These are phyloP conservation scores for Hericium alpestre DNA, from an alignment of 768 basidiomycete species.

Conservation along the genomic window DNA sequence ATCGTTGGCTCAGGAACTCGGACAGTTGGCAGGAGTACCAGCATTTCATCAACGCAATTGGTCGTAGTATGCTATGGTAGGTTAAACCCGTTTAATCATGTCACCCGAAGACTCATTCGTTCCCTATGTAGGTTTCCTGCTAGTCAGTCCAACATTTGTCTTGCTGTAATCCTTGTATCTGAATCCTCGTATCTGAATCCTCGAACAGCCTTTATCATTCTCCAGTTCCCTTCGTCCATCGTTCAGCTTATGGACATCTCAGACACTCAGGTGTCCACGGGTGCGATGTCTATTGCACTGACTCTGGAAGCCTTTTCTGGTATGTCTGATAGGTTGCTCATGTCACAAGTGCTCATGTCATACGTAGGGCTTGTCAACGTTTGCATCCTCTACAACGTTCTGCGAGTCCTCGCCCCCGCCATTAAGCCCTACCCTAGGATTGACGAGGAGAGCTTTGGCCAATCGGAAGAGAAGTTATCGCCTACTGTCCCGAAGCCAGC, in stretches of 20 bases:
- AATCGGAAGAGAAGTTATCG: conserved; percentile 2
- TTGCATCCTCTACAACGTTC: conserved; percentile 55
- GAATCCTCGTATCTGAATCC: conserved; percentile 3
- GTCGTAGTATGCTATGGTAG: conserved; percentile 63
- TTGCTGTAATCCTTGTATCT: background rate
- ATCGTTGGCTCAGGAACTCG: conserved; percentile 28
- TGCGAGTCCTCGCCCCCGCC: conserved; percentile 48
- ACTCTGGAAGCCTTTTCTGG: conserved; percentile 10
- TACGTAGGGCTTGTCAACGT: conserved; percentile 53
- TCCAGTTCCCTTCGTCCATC: conserved; percentile 51
- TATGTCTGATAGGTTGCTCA: conserved; percentile 28
- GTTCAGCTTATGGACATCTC: conserved; percentile 37
- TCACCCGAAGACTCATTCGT: conserved; percentile 1
- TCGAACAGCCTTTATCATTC: conserved; percentile 45
- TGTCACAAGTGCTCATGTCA: conserved; percentile 3
- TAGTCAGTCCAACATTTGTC: conserved; percentile 27
- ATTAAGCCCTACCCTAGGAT: conserved; percentile 23
- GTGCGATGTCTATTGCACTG: conserved; percentile 37
- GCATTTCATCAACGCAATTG: conserved; percentile 49
- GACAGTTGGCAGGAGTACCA: conserved; percentile 38
- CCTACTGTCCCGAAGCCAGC: conserved; percentile 6
- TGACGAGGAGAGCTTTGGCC: conserved; percentile 16
- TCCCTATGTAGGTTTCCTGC: conserved; percentile 41
- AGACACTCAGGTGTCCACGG: conserved; percentile 37
- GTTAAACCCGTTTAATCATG: conserved; percentile 13